phyloP scores from a whole-genome alignment of 768 basidiomycete species.

The Termitomyces sp. region DNA sequence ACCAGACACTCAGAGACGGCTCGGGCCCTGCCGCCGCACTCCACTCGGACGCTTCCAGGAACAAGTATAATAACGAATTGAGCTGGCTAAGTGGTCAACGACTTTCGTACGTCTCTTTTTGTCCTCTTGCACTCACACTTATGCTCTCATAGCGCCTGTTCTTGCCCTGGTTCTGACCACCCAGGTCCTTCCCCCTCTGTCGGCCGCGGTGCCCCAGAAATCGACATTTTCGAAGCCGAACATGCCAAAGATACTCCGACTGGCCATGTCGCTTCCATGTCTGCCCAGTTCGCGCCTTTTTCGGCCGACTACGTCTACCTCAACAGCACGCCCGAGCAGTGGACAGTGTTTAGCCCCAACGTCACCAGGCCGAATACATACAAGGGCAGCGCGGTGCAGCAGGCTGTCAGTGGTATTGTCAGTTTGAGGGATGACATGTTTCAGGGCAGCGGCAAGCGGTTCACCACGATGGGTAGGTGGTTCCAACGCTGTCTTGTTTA shows the following conservation, averaged over 20 bases:
- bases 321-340: background rate
- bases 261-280: constrained; percentile 53
- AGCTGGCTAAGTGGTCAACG: constrained; percentile 78
- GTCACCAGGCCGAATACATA: background rate
- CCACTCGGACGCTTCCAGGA: constrained; percentile 39
- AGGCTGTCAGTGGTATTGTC: background rate
- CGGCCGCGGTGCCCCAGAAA: constrained; percentile 77
- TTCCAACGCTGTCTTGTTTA: background rate
- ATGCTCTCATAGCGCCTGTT: constrained; percentile 54
- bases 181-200: constrained; percentile 53
- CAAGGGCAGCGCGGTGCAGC: background rate
- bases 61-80: constrained; percentile 52
- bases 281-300: background rate
- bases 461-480: constrained; percentile 5
- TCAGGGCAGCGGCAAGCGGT: constrained; percentile 10
- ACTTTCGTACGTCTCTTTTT: constrained; percentile 45
- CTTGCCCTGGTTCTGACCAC: constrained; percentile 71
- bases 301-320: background rate
- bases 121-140: background rate
- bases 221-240: constrained; percentile 79
- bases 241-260: constrained; percentile 41
- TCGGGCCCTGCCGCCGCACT: constrained; percentile 59
- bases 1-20: constrained; percentile 55
- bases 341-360: background rate
- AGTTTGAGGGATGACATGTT: constrained; percentile 9